Evolutionary conservation across 106 monocot species (phyloP), one percentile per base, ranked within the genome.

Genomic region (Dioscorea zingiberensis): DNA sequence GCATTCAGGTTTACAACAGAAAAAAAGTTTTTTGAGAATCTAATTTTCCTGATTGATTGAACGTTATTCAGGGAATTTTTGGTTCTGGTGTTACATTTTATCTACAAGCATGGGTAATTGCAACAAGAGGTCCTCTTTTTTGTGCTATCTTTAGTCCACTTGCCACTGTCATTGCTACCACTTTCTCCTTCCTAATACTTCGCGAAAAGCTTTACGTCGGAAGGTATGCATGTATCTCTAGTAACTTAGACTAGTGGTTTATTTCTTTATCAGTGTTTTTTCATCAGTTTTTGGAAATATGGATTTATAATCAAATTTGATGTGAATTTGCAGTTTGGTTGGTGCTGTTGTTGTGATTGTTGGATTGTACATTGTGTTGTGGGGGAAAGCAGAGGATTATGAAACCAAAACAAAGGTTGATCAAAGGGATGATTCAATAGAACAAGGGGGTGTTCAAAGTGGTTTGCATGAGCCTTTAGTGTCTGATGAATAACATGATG

Each of bases 141-240:
- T 80, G 79, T 25, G 79, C 83, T 13, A 58, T 87, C 67, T 87
- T 87, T 32, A 79, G 62, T 62, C 87, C 87, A 0, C 59, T 70
- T 17, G 44, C 55, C 24, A 55, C 58, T 4, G 59, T 70, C 27
- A 70, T 70, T 27, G 30, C 76, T 10, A 72, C 76, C 48, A 28
- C 80, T 44, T 11, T 74, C 14, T 61, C 78, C 28, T 12, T 54
- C 22, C 7, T 77, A 5, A 1, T 86, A 0, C 83, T 87, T 58
- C 73, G 71, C 21, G 87, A 87, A 29, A 62, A 62, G 22, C 71
- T 87, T 12, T 58, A 87, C 59, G 4, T 80, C 47, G 87, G 87
- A 64, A 87, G 83, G 87, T 79, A 21, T 21, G 30, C 10, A 18
- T 32, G 5, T 38, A 8, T 8, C 30, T 3, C 30, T 30, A 38